A percentile compares a stretch with the other conserved stretches of the same genome.
Evolutionary conservation across 2,329 filamentous ascomycete genomes (phyloP).

Genomic region (Neonectria magnoliae): DNA sequence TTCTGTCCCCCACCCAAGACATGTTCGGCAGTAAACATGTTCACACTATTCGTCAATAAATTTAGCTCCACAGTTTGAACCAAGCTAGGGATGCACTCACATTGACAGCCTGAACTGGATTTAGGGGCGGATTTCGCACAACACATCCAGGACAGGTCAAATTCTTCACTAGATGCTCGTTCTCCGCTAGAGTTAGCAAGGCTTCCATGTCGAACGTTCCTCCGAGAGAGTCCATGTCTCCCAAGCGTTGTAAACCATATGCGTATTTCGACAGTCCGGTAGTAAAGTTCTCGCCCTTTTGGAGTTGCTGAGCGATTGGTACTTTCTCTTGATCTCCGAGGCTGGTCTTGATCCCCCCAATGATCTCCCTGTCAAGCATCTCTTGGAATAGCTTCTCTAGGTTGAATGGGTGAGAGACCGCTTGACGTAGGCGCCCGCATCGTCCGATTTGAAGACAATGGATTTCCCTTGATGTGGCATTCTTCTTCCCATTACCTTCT

Average conservation of each 20-base stretch:
- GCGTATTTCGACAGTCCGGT: conserved; percentile 18
- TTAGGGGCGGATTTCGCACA: accelerated
- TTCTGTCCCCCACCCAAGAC: conserved; percentile 22
- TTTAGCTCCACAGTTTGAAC: too few relatives aligned
- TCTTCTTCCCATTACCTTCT: background rate
- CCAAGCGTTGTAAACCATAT: conserved; percentile 25
- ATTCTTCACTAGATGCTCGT: conserved; percentile 12
- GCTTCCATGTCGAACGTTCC: conserved; percentile 29
- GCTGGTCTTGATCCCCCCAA: conserved; percentile 7
- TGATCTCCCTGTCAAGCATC: accelerated
- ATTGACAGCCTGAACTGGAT: background rate
- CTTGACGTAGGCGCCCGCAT: conserved; percentile 30
- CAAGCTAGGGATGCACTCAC: conserved; percentile 21
- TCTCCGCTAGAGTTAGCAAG: conserved; percentile 24
- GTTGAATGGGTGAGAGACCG: conserved; percentile 42
- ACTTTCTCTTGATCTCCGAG: background rate
- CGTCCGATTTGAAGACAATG: background rate
- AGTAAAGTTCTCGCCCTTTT: background rate
- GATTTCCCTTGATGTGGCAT: background rate
- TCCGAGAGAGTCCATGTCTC: background rate
- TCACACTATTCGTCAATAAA: conserved; percentile 43
- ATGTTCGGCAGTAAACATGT: conserved; percentile 46
- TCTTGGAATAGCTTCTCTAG: conserved; percentile 42
- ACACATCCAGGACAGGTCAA: conserved; percentile 26
- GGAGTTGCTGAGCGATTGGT: conserved; percentile 22